Base-by-base conservation (phyloP, 2,329 filamentous ascomycete genomes). In the Fusarium liriodendri region DNA sequence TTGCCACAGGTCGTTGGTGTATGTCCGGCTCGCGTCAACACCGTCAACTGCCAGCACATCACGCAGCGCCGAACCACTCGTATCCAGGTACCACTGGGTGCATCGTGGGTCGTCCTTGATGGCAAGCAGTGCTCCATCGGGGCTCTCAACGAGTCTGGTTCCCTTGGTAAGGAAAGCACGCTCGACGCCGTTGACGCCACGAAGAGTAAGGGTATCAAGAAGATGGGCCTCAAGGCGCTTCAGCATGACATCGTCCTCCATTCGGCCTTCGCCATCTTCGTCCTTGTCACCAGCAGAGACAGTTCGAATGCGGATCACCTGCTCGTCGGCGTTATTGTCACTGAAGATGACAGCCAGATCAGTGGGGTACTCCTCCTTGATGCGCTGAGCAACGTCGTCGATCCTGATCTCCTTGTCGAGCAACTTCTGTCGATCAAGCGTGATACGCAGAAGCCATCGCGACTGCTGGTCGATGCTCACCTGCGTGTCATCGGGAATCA, bases 301-400 rank as follows among this genome's bases (percentile, higher is more conserved):
- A 78, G 95, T 93, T 74, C 97, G 94, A 74, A 98, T 93, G 82
- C 97, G 97, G 77, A 99, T 95, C 54, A 98, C 93, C 82, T 97
- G 95, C 81, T 97, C 92, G 74, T 98, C 95, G 11, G 96, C 95
- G 82, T 99, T 99, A 87, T 98, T 97, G 83, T 99, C 97, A 84
- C 95, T 98, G 87, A 97, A 98, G 70, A 99, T 95, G 75, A 99
- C 92, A 16, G 95, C 95, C 77, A 98, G 86, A 82, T 98, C 95
- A 71, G 89, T 91, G 22, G 91, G 89, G 80, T 97, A 99, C 62
- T 95, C 92, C 74, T 95, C 91, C 86, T 97, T 98, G 85, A 99
- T 97, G 80, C 92, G 93, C 70, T 89, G 87, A 35, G 96, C 96
- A 70, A 99, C 96, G 78, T 99, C 95, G 70, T 97, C 93, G 67